Base-by-base conservation (phyloP, 2,329 filamentous ascomycete genomes). In the Microdochium paspali region DNA sequence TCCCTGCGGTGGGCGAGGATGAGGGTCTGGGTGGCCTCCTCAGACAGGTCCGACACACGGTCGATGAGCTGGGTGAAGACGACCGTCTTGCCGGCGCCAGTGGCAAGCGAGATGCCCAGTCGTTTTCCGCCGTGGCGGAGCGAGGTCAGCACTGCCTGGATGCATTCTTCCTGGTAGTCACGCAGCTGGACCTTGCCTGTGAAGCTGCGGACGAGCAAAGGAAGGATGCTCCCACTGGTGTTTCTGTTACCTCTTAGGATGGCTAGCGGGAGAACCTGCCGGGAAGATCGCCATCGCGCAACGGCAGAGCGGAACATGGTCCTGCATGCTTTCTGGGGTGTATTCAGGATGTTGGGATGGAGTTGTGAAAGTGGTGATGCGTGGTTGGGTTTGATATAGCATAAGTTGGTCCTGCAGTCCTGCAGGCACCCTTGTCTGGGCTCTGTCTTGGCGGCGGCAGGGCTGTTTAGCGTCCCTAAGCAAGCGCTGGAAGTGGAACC, bases 41-140 rank as follows among this genome's bases (percentile, higher is more conserved):
- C 62, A 46, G 72, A 69, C 10, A 70, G 72, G 5, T 82, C 66
- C 46, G 71, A 65, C 45, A 97, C 73, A 49, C 87, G 84, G 58
- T 87, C 82, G 52, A 98, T 95, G 43, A 98, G 76, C 62, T 95
- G 90, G 12, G 91, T 97, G 69, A 98, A 98, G 57, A 98, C 90
- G 61, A 98, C 88, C 7, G 90, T 96, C 65, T 96, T 96, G 5
- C 90, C 90, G 52, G 86, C 82, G 1, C 90, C 90, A 3, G 90
- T 96, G 2, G 90, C 90, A 30, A 96, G 65, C 0, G 90, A 95
- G 4, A 95, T 77, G 0, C 90, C 90, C 1, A 95, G 69, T 6
- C 90, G 78, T 58, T 87, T 90, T 54, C 90, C 80, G 0, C 90
- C 90, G 28, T 78, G 66, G 2, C 77, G 63, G 1, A 95, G 63